phyloP scores from a whole-genome alignment of 1,139 yeast species.

The Trichomonascaceae sp. region DNA sequence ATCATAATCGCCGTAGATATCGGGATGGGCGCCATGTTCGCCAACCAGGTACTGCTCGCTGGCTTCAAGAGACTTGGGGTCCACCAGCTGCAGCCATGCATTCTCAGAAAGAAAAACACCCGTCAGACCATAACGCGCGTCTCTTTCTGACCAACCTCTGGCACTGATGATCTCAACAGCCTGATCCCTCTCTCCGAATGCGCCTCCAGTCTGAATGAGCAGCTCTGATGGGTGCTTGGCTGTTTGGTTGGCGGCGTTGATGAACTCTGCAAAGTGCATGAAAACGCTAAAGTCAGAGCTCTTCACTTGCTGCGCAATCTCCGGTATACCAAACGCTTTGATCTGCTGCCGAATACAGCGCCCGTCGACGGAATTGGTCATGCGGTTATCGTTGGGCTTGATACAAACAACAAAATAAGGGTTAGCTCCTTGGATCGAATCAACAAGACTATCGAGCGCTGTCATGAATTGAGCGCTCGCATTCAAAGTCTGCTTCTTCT shows the following conservation, averaged over 20 bases:
- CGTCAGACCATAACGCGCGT: slow-evolving; percentile 28
- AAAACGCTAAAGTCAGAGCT: slow-evolving; percentile 27
- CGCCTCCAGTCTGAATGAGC: slow-evolving; percentile 2
- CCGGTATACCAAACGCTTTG: slow-evolving; percentile 30
- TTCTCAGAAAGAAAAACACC: slow-evolving; percentile 30
- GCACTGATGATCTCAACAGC: slow-evolving; percentile 20
- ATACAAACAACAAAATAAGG: slow-evolving; percentile 30
- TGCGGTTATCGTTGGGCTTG: slow-evolving; percentile 30
- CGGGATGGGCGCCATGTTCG: slow-evolving; percentile 13
- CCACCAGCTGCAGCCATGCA: slow-evolving; percentile 30
- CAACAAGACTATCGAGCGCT: slow-evolving; percentile 25
- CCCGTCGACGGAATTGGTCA: slow-evolving; percentile 28
- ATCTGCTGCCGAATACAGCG: slow-evolving; percentile 31
- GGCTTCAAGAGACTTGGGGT: slow-evolving; percentile 25
- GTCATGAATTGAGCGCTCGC: slow-evolving; percentile 26
- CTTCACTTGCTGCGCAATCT: slow-evolving; percentile 27
- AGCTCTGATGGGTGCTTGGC: slow-evolving; percentile 10
- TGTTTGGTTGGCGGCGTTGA: slow-evolving; percentile 18
- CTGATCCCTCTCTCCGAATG: slow-evolving; percentile 18
- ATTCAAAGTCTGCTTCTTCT: slow-evolving; percentile 10
- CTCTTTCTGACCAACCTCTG: slow-evolving; percentile 27
- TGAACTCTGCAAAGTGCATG: slow-evolving; percentile 28
- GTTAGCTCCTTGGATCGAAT: slow-evolving; percentile 27
- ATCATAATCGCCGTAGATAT: slow-evolving; percentile 7
- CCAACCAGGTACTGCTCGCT: slow-evolving; percentile 13